Evolutionary conservation across 2,329 filamentous ascomycete species (phyloP).

Genomic region (Penicillium sumatraense): DNA sequence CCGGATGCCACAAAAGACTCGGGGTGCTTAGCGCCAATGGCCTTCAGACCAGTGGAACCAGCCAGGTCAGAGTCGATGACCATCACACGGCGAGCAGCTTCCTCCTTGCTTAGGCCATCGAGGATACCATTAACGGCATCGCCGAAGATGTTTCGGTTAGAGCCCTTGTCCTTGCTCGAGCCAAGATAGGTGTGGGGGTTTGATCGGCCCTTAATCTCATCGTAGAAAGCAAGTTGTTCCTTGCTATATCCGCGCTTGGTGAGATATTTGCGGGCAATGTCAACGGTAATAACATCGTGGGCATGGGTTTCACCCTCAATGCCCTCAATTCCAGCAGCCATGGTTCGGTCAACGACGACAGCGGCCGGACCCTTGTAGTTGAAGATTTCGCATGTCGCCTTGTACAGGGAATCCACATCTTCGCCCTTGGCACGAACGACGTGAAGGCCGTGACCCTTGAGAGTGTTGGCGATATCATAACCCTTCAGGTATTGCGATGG

Average conservation of each 20-base stretch:
- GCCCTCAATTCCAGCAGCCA: constrained; percentile 43
- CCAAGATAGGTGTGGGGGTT: constrained; percentile 41
- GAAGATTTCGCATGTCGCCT: constrained; percentile 36
- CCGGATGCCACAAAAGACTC: constrained; percentile 45
- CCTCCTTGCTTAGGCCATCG: constrained; percentile 41
- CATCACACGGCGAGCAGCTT: constrained; percentile 42
- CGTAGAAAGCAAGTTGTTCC: constrained; percentile 40
- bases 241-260: constrained; percentile 41
- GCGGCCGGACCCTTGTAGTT: constrained; percentile 40
- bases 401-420: constrained; percentile 42
- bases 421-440: constrained; percentile 43
- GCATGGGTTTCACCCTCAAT: constrained; percentile 42
- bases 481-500: constrained; percentile 46
- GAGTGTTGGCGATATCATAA: constrained; percentile 37
- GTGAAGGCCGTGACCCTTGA: constrained; percentile 43
- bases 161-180: constrained; percentile 40
- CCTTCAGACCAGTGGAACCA: constrained; percentile 46
- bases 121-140: constrained; percentile 45
- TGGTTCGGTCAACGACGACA: constrained; percentile 36
- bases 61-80: constrained; percentile 48
- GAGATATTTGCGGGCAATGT: constrained; percentile 42
- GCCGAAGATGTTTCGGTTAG: constrained; percentile 45
- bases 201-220: constrained; percentile 35
- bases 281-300: constrained; percentile 45
- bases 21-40: constrained; percentile 41